Percentiles rank a stretch among this genome's conserved stretches.
These are phyloP conservation scores for Cladosporium austrohemisphaericum DNA, from an alignment of 2,329 filamentous ascomycete species.

Conservation along the genomic window DNA sequence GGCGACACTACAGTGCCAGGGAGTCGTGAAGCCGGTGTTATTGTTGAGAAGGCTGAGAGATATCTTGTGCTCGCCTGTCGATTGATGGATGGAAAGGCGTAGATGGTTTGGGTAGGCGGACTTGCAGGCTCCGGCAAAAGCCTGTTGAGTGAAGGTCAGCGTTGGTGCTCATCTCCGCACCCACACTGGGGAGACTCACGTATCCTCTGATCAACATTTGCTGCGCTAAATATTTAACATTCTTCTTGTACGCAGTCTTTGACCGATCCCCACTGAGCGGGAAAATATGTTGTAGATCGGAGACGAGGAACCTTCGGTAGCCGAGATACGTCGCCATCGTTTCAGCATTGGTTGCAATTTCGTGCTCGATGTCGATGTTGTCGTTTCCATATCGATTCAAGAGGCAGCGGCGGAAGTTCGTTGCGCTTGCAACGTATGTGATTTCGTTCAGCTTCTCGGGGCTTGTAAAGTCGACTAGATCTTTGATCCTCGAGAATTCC, in stretches of 20 bases:
- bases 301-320: too few species aligned
- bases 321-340: too few species aligned
- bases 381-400: conserved; percentile 15
- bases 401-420: conserved; percentile 19
- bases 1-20: conserved; percentile 5
- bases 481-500: conserved; percentile 17
- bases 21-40: neutral
- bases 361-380: too few species aligned
- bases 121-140: neutral
- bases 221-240: conserved; percentile 18
- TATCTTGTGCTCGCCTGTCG: neutral
- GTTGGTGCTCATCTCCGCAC: too few species aligned
- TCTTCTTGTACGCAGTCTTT: conserved; percentile 17
- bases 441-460: conserved; percentile 20
- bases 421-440: conserved; percentile 19
- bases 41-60: neutral
- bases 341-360: too few species aligned
- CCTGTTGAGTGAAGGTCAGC: too few species aligned
- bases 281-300: conserved; percentile 19
- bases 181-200: too few species aligned
- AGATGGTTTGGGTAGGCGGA: neutral
- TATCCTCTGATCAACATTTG: conserved; percentile 21
- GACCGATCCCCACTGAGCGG: conserved; percentile 14
- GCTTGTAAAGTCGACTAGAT: conserved; percentile 15
- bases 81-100: conserved; percentile 7